phyloP scores from a whole-genome alignment of 1,284 basidiomycete species.

The Cutaneotrichosporon sp. region DNA sequence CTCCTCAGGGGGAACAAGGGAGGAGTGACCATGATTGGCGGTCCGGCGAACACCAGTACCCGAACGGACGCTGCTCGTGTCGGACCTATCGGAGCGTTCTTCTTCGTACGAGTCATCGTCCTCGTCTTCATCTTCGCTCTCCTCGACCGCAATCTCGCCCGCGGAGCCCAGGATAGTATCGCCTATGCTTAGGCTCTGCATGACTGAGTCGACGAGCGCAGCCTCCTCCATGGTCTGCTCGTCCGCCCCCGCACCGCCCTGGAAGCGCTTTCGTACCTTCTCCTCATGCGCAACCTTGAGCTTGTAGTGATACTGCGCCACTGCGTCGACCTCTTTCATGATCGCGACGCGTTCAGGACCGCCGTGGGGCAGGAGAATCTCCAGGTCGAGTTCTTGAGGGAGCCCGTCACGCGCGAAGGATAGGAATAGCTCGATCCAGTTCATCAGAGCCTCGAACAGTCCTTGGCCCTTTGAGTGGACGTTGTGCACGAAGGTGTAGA shows the following conservation, averaged over 20 bases:
- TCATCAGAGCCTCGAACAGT: slow-evolving; percentile 89
- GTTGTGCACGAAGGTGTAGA: slow-evolving; percentile 97
- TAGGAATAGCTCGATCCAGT: slow-evolving; percentile 94
- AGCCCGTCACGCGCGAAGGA: slow-evolving; percentile 87
- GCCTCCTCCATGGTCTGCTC: slow-evolving; percentile 72
- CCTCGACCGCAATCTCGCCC: slow-evolving; percentile 69
- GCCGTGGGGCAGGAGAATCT: slow-evolving; percentile 76
- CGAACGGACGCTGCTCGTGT: not conserved
- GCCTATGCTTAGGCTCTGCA: slow-evolving; percentile 71
- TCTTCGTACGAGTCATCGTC: slow-evolving; percentile 41
- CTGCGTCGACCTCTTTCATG: slow-evolving; percentile 74
- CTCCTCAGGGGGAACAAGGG: not conserved
- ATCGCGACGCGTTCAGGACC: slow-evolving; percentile 69
- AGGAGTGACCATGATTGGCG: not conserved
- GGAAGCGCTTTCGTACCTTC: slow-evolving; percentile 75
- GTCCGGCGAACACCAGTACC: not conserved
- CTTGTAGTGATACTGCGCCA: slow-evolving; percentile 85
- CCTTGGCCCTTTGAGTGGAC: slow-evolving; percentile 96
- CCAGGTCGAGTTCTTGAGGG: slow-evolving; percentile 62
- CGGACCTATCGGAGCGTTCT: slow-evolving; percentile 32
- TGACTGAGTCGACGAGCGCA: slow-evolving; percentile 69
- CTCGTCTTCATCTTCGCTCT: slow-evolving; percentile 54
- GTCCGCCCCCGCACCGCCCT: slow-evolving; percentile 46
- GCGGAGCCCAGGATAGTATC: slow-evolving; percentile 71
- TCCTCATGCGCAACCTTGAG: slow-evolving; percentile 86